phyloP scores from a whole-genome alignment of 306 rosid species.

The Pyrus betulifolia region DNA sequence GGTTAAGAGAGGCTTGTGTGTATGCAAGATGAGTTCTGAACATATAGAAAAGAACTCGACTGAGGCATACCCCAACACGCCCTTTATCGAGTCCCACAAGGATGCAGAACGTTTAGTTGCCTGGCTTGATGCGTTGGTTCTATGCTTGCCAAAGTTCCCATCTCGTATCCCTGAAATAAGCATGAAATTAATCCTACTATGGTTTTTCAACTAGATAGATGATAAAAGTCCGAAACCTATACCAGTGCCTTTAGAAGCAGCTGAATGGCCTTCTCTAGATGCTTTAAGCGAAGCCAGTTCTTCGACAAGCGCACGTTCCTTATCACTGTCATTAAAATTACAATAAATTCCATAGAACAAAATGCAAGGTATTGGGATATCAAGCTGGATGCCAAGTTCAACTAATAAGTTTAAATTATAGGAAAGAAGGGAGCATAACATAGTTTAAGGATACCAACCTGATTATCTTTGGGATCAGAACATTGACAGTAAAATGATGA shows the following conservation, averaged over 20 bases:
- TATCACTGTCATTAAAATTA: conserved; percentile 30
- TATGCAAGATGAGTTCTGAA: conserved; percentile 9
- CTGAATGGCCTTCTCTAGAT: conserved; percentile 27
- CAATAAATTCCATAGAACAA: conserved; percentile 8
- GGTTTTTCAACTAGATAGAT: background rate
- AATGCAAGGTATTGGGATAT: background rate
- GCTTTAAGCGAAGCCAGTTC: conserved; percentile 58
- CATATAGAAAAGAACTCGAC: background rate
- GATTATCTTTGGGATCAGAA: conserved; percentile 67
- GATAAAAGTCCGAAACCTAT: conserved; percentile 5
- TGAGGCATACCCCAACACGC: conserved; percentile 54
- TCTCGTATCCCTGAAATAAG: conserved; percentile 33
- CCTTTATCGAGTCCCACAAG: conserved; percentile 55
- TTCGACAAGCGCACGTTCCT: conserved; percentile 57
- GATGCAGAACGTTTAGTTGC: conserved; percentile 24
- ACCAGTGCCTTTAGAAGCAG: conserved; percentile 33
- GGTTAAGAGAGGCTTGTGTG: background rate
- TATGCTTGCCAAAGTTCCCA: conserved; percentile 23
- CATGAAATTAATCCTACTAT: background rate
- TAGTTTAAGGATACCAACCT: conserved; percentile 40
- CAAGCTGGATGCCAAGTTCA: background rate
- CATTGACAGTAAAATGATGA: conserved; percentile 76
- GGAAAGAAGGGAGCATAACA: background rate
- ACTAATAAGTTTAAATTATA: background rate
- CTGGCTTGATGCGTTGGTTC: conserved; percentile 21